Conservation (phyloP, 495 filamentous ascomycete genomes). For the Thozetella sp. region DNA sequence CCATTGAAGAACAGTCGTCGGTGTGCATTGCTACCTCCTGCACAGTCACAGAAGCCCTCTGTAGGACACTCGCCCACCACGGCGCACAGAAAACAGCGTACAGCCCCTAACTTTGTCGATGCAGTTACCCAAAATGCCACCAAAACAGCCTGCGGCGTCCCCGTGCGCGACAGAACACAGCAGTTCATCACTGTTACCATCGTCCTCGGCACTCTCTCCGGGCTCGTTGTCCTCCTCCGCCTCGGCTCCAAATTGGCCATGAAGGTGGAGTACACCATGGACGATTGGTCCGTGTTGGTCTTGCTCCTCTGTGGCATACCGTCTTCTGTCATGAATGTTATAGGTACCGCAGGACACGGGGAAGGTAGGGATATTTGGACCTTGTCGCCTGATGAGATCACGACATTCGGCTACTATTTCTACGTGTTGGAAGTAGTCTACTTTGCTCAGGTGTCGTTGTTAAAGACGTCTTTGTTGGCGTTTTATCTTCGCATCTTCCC, state of each 20-base stretch:
- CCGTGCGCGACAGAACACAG: conserved; percentile 5
- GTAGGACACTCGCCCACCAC: neutral
- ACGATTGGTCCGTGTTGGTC: conserved; percentile 12
- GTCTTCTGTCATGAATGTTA: conserved; percentile 3
- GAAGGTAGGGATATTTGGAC: conserved; percentile 32
- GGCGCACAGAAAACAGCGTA: neutral
- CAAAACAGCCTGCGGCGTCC: conserved; percentile 4
- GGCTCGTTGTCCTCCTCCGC: conserved; percentile 7
- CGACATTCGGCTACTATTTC: conserved; percentile 14
- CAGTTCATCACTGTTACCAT: conserved; percentile 2
- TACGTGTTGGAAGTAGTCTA: conserved; percentile 26
- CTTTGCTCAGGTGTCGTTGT: conserved; percentile 23
- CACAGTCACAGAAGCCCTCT: conserved; percentile 5
- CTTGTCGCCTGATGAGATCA: conserved; percentile 16
- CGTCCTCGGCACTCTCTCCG: conserved; percentile 5
- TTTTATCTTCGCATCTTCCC: conserved; percentile 33
- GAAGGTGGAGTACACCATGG: neutral
- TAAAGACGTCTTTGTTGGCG: conserved; percentile 39
- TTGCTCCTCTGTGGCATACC: conserved; percentile 6
- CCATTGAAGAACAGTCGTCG: conserved; percentile 21
- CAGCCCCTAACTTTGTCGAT: neutral
- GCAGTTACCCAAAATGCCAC: conserved; percentile 11
- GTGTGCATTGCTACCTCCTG: conserved; percentile 26
- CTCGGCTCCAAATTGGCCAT: conserved; percentile 7
- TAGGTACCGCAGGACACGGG: conserved; percentile 17